A percentile compares a stretch with the other conserved stretches of the same genome.
Conservation (phyloP, 352 stramenopile species). For the Phytophthora citrophthora region DNA sequence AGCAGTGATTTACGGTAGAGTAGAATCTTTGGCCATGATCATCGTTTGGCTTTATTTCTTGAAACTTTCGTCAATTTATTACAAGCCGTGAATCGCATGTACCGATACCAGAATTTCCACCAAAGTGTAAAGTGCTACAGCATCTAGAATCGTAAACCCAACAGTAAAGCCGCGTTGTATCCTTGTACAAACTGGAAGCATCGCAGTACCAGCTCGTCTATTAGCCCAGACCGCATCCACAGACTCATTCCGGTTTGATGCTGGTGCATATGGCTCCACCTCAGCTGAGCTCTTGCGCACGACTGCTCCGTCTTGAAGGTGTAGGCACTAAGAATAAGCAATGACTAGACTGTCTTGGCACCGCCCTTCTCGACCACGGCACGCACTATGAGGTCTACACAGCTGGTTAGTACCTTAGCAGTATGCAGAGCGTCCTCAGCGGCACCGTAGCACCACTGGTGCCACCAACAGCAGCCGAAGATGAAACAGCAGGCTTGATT, state of each 20-base stretch:
- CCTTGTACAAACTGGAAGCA: not conserved
- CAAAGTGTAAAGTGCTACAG: too few species aligned
- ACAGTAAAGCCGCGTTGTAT: too few species aligned
- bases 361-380: not conserved
- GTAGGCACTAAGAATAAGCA: not conserved
- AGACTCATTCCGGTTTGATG: not conserved
- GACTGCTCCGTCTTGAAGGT: not conserved
- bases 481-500: conserved; percentile 13
- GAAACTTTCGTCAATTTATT: too few species aligned
- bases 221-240: not conserved
- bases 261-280: not conserved
- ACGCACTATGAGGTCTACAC: not conserved
- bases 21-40: too few species aligned
- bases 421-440: not conserved
- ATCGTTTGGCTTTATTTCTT: too few species aligned
- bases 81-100: too few species aligned
- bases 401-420: not conserved
- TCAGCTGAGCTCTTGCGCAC: not conserved
- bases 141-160: too few species aligned
- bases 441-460: not conserved
- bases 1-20: too few species aligned
- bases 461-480: not conserved
- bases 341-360: not conserved
- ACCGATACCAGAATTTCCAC: too few species aligned
- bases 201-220: not conserved